Evolutionary conservation across 1,139 yeast species (phyloP).

Genomic region (Saccharomycopsis phalli): DNA sequence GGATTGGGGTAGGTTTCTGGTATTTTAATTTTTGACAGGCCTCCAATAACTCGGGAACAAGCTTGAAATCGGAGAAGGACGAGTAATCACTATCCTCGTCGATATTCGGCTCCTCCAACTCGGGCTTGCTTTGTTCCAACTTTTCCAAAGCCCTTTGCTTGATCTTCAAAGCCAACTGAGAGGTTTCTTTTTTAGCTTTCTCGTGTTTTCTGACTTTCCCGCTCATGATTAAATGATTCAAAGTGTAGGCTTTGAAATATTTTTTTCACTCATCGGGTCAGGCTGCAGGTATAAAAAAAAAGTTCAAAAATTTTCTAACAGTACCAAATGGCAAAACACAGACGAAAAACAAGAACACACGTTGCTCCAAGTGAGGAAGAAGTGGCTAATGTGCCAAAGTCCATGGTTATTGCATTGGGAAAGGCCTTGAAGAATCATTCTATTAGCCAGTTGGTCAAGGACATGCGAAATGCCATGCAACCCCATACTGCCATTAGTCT

Average conservation of each 20-base stretch:
- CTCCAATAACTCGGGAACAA: slow-evolving; percentile 76
- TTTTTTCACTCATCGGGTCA: slow-evolving; percentile 1
- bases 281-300: slow-evolving; percentile 1
- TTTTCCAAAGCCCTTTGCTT: slow-evolving; percentile 40
- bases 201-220: slow-evolving; percentile 15
- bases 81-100: slow-evolving; percentile 13
- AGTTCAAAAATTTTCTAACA: neutral
- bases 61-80: slow-evolving; percentile 41
- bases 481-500: slow-evolving; percentile 93
- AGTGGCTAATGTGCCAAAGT: slow-evolving; percentile 67
- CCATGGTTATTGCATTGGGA: slow-evolving; percentile 89
- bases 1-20: slow-evolving; percentile 80
- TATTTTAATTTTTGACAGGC: slow-evolving; percentile 64
- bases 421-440: slow-evolving; percentile 72
- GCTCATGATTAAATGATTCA: neutral
- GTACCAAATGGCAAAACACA: slow-evolving; percentile 20
- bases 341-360: slow-evolving; percentile 75
- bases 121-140: slow-evolving; percentile 20
- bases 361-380: slow-evolving; percentile 59
- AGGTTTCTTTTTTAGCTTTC: slow-evolving; percentile 25
- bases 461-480: slow-evolving; percentile 84
- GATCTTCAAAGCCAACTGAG: slow-evolving; percentile 39
- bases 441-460: slow-evolving; percentile 74
- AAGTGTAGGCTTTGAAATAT: neutral
- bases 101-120: slow-evolving; percentile 23